A percentile compares a stretch with the other conserved stretches of the same genome.
These are phyloP conservation scores for Scenedesmus sp. DNA, from an alignment of 163 green algal species.

Conservation along the genomic window DNA sequence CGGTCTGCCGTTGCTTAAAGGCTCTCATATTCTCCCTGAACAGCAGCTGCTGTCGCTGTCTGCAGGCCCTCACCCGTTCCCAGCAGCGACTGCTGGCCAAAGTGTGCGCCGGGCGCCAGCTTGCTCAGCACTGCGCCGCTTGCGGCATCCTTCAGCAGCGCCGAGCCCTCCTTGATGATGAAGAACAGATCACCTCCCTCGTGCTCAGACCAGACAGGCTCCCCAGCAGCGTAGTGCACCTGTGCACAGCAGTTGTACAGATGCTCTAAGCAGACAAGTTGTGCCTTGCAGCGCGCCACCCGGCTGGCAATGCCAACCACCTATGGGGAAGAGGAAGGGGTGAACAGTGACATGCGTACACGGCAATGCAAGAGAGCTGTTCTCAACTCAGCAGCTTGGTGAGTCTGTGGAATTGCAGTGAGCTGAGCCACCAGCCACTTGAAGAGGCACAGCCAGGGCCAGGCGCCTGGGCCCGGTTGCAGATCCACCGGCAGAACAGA, in stretches of 20 bases:
- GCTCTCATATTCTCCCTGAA: too few species aligned
- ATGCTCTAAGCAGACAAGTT: neutral
- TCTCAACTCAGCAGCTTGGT: too few species aligned
- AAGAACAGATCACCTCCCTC: conserved; percentile 84
- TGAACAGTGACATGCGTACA: neutral
- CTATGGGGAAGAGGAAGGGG: too few species aligned
- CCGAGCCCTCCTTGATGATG: conserved; percentile 84
- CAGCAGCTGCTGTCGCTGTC: too few species aligned
- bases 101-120: conserved; percentile 80
- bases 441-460: too few species aligned
- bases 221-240: conserved; percentile 76
- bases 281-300: too few species aligned
- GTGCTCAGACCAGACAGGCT: conserved; percentile 76
- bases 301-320: too few species aligned
- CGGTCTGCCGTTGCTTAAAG: conserved; percentile 63
- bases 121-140: conserved; percentile 14
- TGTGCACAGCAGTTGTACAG: conserved; percentile 34
- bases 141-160: conserved; percentile 68
- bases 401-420: too few species aligned
- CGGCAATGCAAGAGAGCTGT: neutral
- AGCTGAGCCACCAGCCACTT: too few species aligned
- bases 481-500: too few species aligned
- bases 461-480: too few species aligned
- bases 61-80: conserved; percentile 14
- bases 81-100: conserved; percentile 88